Conservation (phyloP, 2,329 filamentous ascomycete species). For the Akanthomyces muscarius region DNA sequence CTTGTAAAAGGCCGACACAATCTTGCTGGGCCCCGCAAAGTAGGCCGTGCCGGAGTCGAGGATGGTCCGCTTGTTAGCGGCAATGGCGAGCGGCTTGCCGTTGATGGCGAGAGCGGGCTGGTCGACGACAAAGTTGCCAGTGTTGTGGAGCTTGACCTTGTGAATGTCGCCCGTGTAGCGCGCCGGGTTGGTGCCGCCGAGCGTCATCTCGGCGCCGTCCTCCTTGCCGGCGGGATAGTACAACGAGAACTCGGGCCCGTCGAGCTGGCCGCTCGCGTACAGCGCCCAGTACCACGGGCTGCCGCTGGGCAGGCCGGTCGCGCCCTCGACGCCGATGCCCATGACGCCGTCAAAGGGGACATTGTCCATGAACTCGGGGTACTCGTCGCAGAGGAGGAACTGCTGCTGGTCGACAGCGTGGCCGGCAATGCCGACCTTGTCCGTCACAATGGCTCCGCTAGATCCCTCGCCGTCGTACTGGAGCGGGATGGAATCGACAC, state of each 20-base stretch:
- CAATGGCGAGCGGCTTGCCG: constrained; percentile 19
- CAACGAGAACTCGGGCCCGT: constrained; percentile 27
- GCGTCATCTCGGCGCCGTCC: constrained; percentile 27
- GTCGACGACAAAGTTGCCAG: constrained; percentile 18
- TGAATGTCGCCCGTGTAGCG: constrained; percentile 28
- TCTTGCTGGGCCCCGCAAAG: constrained; percentile 29
- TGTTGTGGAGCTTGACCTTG: constrained; percentile 24
- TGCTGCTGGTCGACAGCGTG: constrained; percentile 24
- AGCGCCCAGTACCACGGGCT: constrained; percentile 29
- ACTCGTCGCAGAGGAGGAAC: constrained; percentile 30
- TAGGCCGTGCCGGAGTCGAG: constrained; percentile 32
- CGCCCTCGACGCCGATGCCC: constrained; percentile 25
- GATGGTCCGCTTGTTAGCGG: constrained; percentile 21
- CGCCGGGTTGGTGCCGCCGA: constrained; percentile 30
- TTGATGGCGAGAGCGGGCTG: constrained; percentile 25
- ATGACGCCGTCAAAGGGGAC: constrained; percentile 31
- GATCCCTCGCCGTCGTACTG: constrained; percentile 11
- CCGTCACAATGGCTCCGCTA: constrained; percentile 26
- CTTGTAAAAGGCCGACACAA: constrained; percentile 28
- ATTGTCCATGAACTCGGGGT: constrained; percentile 25
- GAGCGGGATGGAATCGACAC: constrained; percentile 28
- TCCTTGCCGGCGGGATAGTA: constrained; percentile 24
- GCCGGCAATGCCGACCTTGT: constrained; percentile 27
- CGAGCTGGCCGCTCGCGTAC: constrained; percentile 24
- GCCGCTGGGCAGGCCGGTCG: constrained; percentile 17